These are phyloP conservation scores for Conticribra guillardii DNA, from an alignment of 108 stramenopile species.

Conservation along the genomic window DNA sequence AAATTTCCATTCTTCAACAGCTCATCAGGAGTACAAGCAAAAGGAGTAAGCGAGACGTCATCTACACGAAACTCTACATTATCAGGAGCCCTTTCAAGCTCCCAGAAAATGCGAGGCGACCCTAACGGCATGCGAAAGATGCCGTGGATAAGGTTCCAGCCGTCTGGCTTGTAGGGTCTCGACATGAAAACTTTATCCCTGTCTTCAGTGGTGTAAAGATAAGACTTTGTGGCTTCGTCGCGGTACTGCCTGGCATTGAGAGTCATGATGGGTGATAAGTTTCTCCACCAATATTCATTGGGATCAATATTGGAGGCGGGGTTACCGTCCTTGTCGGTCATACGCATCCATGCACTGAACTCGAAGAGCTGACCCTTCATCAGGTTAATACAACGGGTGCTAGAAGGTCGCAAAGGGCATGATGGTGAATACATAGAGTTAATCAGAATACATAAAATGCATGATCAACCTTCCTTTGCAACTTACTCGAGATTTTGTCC, in stretches of 20 bases:
- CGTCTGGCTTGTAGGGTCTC: slow-evolving; percentile 33
- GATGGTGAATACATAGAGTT: background rate
- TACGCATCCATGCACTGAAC: slow-evolving; percentile 38
- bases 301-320: slow-evolving; percentile 35
- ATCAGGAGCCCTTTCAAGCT: slow-evolving; percentile 38
- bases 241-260: slow-evolving; percentile 24
- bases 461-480: background rate
- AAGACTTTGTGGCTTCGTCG: slow-evolving; percentile 28
- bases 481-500: slow-evolving; percentile 36
- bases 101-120: slow-evolving; percentile 20
- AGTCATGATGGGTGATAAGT: slow-evolving; percentile 24
- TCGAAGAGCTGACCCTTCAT: slow-evolving; percentile 33
- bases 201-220: slow-evolving; percentile 15
- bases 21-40: slow-evolving; percentile 19
- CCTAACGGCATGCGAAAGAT: slow-evolving; percentile 27
- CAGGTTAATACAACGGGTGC: slow-evolving; percentile 30
- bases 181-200: slow-evolving; percentile 7
- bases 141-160: slow-evolving; percentile 38
- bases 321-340: slow-evolving; percentile 19
- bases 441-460: background rate
- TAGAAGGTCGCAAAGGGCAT: background rate
- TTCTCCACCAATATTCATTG: slow-evolving; percentile 19
- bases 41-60: slow-evolving; percentile 21
- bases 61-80: slow-evolving; percentile 29
- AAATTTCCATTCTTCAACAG: slow-evolving; percentile 40